A percentile compares a stretch with the other conserved stretches of the same genome.
These are phyloP conservation scores for Phytophthora nicotianae DNA, from an alignment of 352 stramenopile species.

Conservation along the genomic window DNA sequence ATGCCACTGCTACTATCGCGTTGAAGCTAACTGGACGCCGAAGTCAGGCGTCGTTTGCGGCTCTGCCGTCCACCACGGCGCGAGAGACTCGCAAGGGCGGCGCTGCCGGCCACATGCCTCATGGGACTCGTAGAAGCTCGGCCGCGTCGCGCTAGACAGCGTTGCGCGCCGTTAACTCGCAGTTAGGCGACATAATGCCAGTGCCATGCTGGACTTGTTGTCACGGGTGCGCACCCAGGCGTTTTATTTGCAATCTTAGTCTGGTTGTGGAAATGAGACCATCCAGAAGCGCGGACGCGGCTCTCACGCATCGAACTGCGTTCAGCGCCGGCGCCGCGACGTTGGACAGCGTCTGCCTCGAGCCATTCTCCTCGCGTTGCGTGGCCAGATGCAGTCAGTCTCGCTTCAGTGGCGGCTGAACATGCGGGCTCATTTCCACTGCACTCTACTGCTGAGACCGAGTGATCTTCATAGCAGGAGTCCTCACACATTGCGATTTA, in stretches of 20 bases:
- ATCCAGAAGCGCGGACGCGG: constrained; percentile 5
- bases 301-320: constrained; percentile 5
- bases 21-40: constrained; percentile 17
- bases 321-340: constrained; percentile 9
- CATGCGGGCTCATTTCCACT: neutral
- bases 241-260: constrained; percentile 28
- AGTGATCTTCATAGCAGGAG: neutral
- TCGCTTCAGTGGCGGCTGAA: neutral
- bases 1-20: constrained; percentile 13
- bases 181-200: constrained; percentile 10
- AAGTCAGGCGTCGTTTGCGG: constrained; percentile 12
- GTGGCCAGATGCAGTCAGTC: constrained; percentile 23
- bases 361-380: neutral
- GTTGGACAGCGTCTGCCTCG: neutral
- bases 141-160: neutral
- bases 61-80: constrained; percentile 11
- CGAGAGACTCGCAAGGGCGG: constrained; percentile 1
- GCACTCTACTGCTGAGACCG: constrained; percentile 2
- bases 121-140: constrained; percentile 14
- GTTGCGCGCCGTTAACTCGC: constrained; percentile 22
- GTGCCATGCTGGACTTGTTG: constrained; percentile 29
- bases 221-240: constrained; percentile 30
- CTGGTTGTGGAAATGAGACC: constrained; percentile 15
- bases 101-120: constrained; percentile 1
- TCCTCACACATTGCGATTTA: neutral